Conservation (phyloP, 75 land plant genomes). For the Isoetes taiwanensis region DNA sequence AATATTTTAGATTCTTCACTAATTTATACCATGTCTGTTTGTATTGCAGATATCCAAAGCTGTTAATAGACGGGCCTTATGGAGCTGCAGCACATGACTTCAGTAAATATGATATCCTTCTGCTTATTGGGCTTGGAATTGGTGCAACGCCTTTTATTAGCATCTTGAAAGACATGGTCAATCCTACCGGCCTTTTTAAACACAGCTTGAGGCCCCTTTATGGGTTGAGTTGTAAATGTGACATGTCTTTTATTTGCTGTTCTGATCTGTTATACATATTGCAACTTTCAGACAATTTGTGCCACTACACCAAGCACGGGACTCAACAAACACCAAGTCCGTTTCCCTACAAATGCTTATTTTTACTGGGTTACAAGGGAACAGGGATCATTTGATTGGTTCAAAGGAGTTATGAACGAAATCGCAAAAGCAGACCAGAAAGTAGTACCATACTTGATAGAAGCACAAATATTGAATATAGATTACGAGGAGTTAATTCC, state of each 20-base stretch:
- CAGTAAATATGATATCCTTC: constrained; percentile 40
- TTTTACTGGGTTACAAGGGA: constrained; percentile 87
- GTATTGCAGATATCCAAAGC: constrained; percentile 22
- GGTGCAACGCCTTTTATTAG: constrained; percentile 46
- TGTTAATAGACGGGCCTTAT: constrained; percentile 42
- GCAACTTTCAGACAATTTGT: constrained; percentile 12
- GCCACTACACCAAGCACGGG: not conserved
- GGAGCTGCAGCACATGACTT: constrained; percentile 51
- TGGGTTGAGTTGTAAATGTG: too few relatives aligned
- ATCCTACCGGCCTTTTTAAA: not conserved
- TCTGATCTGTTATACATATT: too few relatives aligned
- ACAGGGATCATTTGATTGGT: constrained; percentile 92
- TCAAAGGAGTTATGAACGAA: constrained; percentile 87
- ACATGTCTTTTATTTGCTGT: too few relatives aligned
- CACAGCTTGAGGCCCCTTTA: too few relatives aligned
- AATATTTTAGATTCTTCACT: not conserved
- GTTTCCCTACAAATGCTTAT: constrained; percentile 23
- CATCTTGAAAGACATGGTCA: constrained; percentile 34
- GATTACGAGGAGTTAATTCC: too few relatives aligned
- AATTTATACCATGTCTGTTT: not conserved
- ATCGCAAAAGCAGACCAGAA: constrained; percentile 42
- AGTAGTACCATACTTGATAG: too few relatives aligned
- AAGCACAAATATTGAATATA: too few relatives aligned
- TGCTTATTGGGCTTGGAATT: constrained; percentile 41
- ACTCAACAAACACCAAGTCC: constrained; percentile 4